Base-by-base conservation (phyloP, 2,329 filamentous ascomycete species). In the Stemphylium lycopersici region DNA sequence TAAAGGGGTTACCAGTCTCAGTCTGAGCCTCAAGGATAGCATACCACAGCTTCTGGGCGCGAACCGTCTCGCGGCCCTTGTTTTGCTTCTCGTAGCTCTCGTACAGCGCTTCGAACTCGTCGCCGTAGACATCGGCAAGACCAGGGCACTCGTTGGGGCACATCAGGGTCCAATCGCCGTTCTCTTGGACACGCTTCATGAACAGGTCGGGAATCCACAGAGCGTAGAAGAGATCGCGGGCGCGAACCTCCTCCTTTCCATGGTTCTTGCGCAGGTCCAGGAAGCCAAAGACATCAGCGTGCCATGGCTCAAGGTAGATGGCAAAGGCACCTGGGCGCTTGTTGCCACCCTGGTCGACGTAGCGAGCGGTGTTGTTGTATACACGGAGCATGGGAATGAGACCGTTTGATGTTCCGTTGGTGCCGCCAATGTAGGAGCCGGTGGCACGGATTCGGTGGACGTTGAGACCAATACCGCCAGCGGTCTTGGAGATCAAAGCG, bases 401-500 rank as follows among this genome's bases (percentile, higher is more conserved):
- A 70, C 95, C 95, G 73, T 99, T 99, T 51, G 95, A 99, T 54
- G 93, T 96, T 67, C 95, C 95, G 73, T 99, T 99, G 68, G 95
- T 99, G 71, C 95, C 95, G 58, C 90, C 91, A 78, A 99, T 99
- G 80, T 99, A 99, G 24, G 95, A 96, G 59, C 95, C 93, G 49
- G 95, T 99, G 59, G 95, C 91, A 77, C 95, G 92, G 70, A 99
- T 99, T 71, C 93, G 89, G 81, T 99, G 95, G 46, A 93, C 88
- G 72, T 99, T 98, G 62, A 99, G 84, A 70, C 95, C 95, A 76
- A 99, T 98, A 76, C 95, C 95, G 77, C 95, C 95, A 67, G 95
- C 95, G 80, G 95, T 98, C 86, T 99, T 99, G 73, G 95, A 99
- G 79, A 99, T 99, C 91, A 99, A 93, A 66, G 95, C 95, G 79